Evolutionary conservation across 2,329 filamentous ascomycete genomes (phyloP).

Genomic region (Nemania serpens): DNA sequence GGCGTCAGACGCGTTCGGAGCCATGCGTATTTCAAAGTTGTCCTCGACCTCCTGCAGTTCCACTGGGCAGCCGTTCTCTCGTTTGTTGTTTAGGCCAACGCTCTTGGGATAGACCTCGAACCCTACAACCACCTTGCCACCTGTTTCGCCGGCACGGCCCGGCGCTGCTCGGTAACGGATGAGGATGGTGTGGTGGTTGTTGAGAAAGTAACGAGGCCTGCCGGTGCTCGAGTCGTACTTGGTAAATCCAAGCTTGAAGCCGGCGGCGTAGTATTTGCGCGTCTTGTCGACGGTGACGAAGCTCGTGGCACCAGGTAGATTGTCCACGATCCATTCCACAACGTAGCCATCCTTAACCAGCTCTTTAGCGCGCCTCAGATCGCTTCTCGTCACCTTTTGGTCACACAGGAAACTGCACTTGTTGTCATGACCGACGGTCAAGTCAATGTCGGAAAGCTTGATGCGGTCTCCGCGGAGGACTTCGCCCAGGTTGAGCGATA

Average conservation of each 20-base stretch:
- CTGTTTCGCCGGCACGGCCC: slow-evolving; percentile 68
- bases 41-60: slow-evolving; percentile 66
- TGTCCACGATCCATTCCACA: slow-evolving; percentile 93
- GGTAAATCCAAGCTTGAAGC: slow-evolving; percentile 84
- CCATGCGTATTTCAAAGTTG: slow-evolving; percentile 71
- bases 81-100: slow-evolving; percentile 63
- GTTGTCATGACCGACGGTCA: slow-evolving; percentile 76
- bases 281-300: slow-evolving; percentile 86
- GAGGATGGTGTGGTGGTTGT: slow-evolving; percentile 88
- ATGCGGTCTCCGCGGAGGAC: slow-evolving; percentile 87
- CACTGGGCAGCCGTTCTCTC: slow-evolving; percentile 70
- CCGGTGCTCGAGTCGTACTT: slow-evolving; percentile 65
- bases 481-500: slow-evolving; percentile 84
- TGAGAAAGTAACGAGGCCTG: slow-evolving; percentile 71
- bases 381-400: slow-evolving; percentile 65
- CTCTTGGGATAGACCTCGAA: slow-evolving; percentile 93
- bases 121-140: slow-evolving; percentile 80
- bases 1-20: slow-evolving; percentile 63
- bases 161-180: slow-evolving; percentile 76
- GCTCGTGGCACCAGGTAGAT: slow-evolving; percentile 84
- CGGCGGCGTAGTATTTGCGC: slow-evolving; percentile 85
- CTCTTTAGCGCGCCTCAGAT: slow-evolving; percentile 69
- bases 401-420: slow-evolving; percentile 76
- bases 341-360: slow-evolving; percentile 80
- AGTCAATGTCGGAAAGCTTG: slow-evolving; percentile 79